Base-by-base conservation (phyloP, 345 rosid species). In the Angophora floribunda region DNA sequence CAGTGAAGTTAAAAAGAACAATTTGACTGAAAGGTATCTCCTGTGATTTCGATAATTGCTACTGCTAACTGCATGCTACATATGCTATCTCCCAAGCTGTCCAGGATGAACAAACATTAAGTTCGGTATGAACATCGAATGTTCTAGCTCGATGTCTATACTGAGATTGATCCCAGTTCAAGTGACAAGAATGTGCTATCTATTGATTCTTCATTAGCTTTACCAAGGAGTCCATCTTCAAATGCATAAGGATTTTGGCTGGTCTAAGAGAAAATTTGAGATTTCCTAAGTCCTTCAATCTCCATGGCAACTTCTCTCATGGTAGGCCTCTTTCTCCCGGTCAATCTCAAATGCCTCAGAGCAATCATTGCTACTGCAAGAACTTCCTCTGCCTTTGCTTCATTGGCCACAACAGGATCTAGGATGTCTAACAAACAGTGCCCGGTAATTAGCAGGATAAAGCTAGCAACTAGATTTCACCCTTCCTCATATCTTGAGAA, bases 331-430 rank as follows among this genome's bases (percentile, higher is more conserved):
- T 32, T 50, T 90, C 70, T 44, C 52, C 87, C 21, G 88, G 84
- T 87, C 89, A 87, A 13, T 65, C 51, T 91, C 91, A 88, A 1
- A 30, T 91, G 90, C 52, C 86, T 55, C 13, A 32, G 57, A 10
- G 91, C 89, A 5, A 90, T 47, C 41, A 51, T 4, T 0, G 90
- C 91, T 9, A 90, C 89, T 14, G 52, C 45, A 11, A 89, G 36
- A 24, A 75, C 3, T 0, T 88, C 65, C 19, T 87, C 90, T 11
- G 87, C 22, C 59, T 53, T 19, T 1, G 24, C 59, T 53, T 53
- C 24, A 53, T 53, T 19, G 59, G 59, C 59, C 59, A 53, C 59
- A 17, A 17, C 57, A 53, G 59, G 26, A 53, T 53, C 26, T 53
- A 53, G 24, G 49, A 90, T 86, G 45, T 88, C 86, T 11, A 17